These are phyloP conservation scores for Aspergillus nomiae DNA, from an alignment of 2,329 filamentous ascomycete species.

Conservation along the genomic window DNA sequence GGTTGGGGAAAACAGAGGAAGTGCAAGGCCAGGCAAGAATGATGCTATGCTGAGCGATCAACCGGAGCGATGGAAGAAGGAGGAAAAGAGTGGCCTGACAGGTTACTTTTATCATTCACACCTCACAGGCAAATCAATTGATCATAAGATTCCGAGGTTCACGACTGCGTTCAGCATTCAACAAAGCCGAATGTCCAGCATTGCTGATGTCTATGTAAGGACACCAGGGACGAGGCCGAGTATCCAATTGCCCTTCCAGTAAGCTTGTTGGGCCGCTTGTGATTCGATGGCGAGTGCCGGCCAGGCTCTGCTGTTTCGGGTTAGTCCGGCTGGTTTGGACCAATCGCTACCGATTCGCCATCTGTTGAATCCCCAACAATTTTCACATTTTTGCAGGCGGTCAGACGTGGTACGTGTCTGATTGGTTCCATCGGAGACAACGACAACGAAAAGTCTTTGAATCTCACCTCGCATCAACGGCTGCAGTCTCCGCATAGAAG, in stretches of 20 bases:
- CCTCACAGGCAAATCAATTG: not conserved
- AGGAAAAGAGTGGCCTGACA: constrained; percentile 16
- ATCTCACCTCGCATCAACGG: not conserved
- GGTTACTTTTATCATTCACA: constrained; percentile 5
- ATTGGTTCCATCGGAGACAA: not conserved
- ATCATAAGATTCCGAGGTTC: constrained; percentile 36
- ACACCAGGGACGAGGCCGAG: not conserved
- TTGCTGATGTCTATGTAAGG: not conserved
- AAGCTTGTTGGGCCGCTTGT: constrained; percentile 22
- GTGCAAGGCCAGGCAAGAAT: constrained; percentile 13
- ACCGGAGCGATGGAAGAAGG: constrained; percentile 10
- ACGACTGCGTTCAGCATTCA: constrained; percentile 4
- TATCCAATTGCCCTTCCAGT: not conserved
- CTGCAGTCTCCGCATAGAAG: constrained; percentile 1
- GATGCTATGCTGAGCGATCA: constrained; percentile 14
- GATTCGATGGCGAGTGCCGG: constrained; percentile 17
- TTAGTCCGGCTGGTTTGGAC: constrained; percentile 1
- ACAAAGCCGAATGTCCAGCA: not conserved
- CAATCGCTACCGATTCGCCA: constrained; percentile 12
- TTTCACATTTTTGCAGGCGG: constrained; percentile 21
- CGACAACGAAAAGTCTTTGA: not conserved
- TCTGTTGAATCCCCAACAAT: constrained; percentile 39
- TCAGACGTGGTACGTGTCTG: not conserved
- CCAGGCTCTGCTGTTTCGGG: constrained; percentile 13
- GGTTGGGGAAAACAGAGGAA: constrained; percentile 21